Evolutionary conservation across 2,329 filamentous ascomycete species (phyloP).

Genomic region (Domatiomyces catenatus): DNA sequence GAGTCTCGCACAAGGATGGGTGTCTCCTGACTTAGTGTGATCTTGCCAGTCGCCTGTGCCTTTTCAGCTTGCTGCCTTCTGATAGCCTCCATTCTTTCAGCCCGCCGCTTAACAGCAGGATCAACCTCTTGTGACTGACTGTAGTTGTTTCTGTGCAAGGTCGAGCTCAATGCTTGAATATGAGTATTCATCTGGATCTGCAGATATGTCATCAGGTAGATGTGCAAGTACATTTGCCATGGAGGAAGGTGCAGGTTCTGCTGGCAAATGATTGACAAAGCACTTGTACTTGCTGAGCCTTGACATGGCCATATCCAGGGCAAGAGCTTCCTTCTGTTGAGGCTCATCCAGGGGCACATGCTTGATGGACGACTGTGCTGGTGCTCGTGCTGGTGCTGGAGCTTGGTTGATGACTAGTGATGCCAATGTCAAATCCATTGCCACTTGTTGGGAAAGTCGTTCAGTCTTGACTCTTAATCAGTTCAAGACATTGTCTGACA

Average conservation of each 20-base stretch:
- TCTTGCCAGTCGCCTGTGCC: slow-evolving; percentile 4
- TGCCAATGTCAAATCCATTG: slow-evolving; percentile 4
- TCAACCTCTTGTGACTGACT: slow-evolving; percentile 7
- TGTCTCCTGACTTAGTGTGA: slow-evolving; percentile 4
- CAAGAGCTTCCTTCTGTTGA: neutral
- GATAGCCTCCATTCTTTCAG: slow-evolving; percentile 4
- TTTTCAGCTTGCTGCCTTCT: slow-evolving; percentile 7
- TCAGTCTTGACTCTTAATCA: slow-evolving; percentile 1
- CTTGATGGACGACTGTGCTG: neutral
- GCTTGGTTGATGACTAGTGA: neutral
- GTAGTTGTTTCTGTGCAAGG: slow-evolving; percentile 7
- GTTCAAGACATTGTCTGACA: slow-evolving; percentile 5
- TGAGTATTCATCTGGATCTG: slow-evolving; percentile 10
- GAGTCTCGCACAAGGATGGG: slow-evolving; percentile 4
- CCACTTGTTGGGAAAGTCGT: neutral
- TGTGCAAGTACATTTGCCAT: slow-evolving; percentile 1
- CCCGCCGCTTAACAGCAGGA: slow-evolving; percentile 7
- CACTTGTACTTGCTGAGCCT: neutral
- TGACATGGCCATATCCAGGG: neutral
- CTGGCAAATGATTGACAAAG: neutral
- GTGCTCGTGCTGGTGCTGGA: neutral
- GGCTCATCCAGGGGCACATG: neutral
- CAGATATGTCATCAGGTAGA: slow-evolving; percentile 7
- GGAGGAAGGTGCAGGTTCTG: neutral
- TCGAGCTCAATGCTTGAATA: slow-evolving; percentile 8